Conservation (phyloP, 768 basidiomycete genomes). For the Mycena pura region DNA sequence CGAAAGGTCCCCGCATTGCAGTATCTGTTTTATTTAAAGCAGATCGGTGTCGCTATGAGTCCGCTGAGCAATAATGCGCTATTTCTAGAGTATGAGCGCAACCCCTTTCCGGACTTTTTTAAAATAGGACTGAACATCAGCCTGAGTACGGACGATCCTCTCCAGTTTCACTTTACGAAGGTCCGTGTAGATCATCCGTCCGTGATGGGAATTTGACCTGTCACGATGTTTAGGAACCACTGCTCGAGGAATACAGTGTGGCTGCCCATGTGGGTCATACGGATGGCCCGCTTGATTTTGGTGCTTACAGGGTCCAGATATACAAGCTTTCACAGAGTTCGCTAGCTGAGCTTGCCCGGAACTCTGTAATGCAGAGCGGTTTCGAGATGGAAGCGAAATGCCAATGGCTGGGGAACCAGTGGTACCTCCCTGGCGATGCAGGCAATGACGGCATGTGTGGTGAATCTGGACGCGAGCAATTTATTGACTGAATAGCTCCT, state of each 20-base stretch:
- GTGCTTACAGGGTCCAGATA: conserved; percentile 70
- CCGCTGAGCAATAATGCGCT: conserved; percentile 97
- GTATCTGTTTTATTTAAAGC: conserved; percentile 97
- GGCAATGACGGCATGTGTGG: conserved; percentile 84
- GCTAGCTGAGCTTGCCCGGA: conserved; percentile 96
- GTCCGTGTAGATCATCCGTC: conserved; percentile 45
- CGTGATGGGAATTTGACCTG: background rate
- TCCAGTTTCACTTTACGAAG: conserved; percentile 99
- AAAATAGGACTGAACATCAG: conserved; percentile 95
- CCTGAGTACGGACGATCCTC: conserved; percentile 92
- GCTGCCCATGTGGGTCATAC: conserved; percentile 88
- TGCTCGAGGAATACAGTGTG: conserved; percentile 96
- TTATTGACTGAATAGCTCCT: no score
- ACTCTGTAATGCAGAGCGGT: conserved; percentile 95
- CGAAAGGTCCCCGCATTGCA: conserved; percentile 97
- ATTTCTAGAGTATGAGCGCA: conserved; percentile 95
- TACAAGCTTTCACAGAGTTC: conserved; percentile 96
- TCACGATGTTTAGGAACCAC: conserved; percentile 70
- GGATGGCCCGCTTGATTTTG: no score
- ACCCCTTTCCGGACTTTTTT: conserved; percentile 97
- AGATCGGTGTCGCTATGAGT: conserved; percentile 98
- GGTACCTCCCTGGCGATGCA: conserved; percentile 91
- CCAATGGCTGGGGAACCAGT: conserved; percentile 91
- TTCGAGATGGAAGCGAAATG: conserved; percentile 99
- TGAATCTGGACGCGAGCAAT: no score